phyloP scores from a whole-genome alignment of 192 early-diverging fungal species.

The Coemansia sp. region DNA sequence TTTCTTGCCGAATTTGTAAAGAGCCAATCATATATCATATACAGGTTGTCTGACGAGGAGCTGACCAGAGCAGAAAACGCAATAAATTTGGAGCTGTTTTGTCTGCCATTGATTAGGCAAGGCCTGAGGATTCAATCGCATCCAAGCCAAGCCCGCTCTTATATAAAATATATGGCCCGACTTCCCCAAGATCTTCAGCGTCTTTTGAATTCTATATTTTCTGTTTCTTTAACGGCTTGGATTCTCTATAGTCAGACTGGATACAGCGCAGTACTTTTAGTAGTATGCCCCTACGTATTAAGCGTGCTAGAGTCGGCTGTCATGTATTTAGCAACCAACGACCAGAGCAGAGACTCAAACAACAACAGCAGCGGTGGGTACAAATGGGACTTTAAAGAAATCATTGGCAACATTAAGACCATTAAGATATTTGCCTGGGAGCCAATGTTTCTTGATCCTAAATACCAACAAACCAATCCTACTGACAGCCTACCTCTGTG shows the following conservation, averaged over 20 bases:
- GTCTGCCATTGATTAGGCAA: constrained; percentile 16
- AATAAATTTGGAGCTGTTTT: constrained; percentile 12
- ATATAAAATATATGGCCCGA: not conserved
- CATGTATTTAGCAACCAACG: not conserved
- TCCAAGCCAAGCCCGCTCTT: not conserved
- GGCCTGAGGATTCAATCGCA: constrained; percentile 9
- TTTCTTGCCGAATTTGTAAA: constrained; percentile 9
- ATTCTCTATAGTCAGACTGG: constrained; percentile 26
- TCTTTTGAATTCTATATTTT: not conserved
- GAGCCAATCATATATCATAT: not conserved
- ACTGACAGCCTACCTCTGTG: constrained; percentile 7
- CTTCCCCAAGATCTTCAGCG: not conserved
- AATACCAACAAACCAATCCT: not conserved
- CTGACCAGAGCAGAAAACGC: not conserved
- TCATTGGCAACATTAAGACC: constrained; percentile 23
- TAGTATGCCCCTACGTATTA: constrained; percentile 7
- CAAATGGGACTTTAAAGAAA: constrained; percentile 4
- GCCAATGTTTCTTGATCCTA: constrained; percentile 11
- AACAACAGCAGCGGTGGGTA: no score
- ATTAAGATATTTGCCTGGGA: constrained; percentile 50
- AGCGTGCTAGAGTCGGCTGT: not conserved
- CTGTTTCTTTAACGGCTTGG: not conserved
- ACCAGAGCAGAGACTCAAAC: not conserved
- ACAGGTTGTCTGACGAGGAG: not conserved
- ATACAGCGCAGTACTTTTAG: constrained; percentile 19